Evolutionary conservation across 176 grass and related monocot species (phyloP).

Genomic region (Oryza coarctata): DNA sequence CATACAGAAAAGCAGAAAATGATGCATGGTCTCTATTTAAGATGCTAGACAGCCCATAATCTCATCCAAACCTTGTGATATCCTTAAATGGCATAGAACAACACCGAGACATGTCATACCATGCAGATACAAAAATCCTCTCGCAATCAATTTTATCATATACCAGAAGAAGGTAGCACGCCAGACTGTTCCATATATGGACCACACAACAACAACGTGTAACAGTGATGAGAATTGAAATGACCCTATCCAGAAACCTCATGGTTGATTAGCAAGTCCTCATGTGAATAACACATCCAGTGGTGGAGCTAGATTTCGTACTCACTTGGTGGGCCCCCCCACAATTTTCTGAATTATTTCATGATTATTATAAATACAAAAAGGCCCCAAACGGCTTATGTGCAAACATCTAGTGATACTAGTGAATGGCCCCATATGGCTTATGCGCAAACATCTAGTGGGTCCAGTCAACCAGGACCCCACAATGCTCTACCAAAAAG

Average conservation of each 20-base stretch:
- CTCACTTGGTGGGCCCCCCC: not conserved
- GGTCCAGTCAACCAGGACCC: not conserved
- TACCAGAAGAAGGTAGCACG: not conserved
- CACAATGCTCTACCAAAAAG: not conserved
- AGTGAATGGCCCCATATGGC: not conserved
- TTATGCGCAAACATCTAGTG: constrained; percentile 16
- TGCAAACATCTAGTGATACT: not conserved
- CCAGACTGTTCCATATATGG: constrained; percentile 11
- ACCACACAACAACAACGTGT: not conserved
- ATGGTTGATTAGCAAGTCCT: constrained; percentile 13
- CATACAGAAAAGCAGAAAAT: constrained; percentile 29
- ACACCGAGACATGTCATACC: constrained; percentile 5
- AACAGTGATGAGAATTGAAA: not conserved
- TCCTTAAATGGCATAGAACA: constrained; percentile 11
- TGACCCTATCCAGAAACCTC: constrained; percentile 13
- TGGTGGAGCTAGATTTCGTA: constrained; percentile 28
- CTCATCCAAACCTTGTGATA: not conserved
- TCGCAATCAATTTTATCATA: not conserved
- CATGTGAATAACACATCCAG: constrained; percentile 7
- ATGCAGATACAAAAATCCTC: not conserved
- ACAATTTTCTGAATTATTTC: not conserved
- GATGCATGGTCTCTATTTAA: not conserved
- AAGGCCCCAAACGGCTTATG: constrained; percentile 3
- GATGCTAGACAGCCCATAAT: not conserved
- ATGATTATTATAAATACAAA: constrained; percentile 3